Evolutionary conservation across 148 eudicot genomes (phyloP).

Genomic region (Vaccinium myrtillus): DNA sequence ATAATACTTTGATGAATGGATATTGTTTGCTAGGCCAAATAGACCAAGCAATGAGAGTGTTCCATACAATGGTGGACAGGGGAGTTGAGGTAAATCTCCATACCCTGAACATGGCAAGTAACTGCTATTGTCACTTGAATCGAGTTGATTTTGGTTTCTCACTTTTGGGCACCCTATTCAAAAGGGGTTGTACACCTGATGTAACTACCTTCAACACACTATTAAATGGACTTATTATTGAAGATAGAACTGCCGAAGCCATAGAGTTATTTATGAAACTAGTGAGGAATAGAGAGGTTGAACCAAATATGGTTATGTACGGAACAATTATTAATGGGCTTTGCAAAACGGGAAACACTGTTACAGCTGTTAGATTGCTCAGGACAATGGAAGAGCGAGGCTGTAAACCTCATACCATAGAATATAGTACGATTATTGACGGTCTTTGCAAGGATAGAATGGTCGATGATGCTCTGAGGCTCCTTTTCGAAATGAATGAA

Average conservation of each 20-base stretch:
- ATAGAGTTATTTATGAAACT: constrained; percentile 2
- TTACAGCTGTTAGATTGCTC: not conserved
- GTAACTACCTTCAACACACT: constrained; percentile 8
- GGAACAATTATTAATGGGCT: constrained; percentile 20
- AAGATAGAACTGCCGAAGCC: constrained; percentile 12
- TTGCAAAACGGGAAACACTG: constrained; percentile 4
- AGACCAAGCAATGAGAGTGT: no score
- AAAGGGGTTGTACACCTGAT: constrained; percentile 10
- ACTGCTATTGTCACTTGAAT: not conserved
- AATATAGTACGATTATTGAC: not conserved
- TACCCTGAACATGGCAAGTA: no score
- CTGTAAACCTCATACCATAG: not conserved
- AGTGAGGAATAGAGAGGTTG: not conserved
- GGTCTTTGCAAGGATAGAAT: constrained; percentile 10
- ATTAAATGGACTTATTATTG: constrained; percentile 5
- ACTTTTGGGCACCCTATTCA: not conserved
- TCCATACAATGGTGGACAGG: no score
- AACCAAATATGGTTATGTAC: constrained; percentile 9
- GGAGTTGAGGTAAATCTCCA: no score
- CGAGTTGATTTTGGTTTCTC: not conserved
- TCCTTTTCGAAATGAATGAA: not conserved
- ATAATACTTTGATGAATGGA: no score
- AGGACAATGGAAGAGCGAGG: not conserved
- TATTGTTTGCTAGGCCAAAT: no score
- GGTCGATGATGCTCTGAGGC: constrained; percentile 4